Percentiles rank a stretch among this genome's conserved stretches.
phyloP scores from a whole-genome alignment of 352 stramenopile species.

The Phytophthora fragariaefolia region DNA sequence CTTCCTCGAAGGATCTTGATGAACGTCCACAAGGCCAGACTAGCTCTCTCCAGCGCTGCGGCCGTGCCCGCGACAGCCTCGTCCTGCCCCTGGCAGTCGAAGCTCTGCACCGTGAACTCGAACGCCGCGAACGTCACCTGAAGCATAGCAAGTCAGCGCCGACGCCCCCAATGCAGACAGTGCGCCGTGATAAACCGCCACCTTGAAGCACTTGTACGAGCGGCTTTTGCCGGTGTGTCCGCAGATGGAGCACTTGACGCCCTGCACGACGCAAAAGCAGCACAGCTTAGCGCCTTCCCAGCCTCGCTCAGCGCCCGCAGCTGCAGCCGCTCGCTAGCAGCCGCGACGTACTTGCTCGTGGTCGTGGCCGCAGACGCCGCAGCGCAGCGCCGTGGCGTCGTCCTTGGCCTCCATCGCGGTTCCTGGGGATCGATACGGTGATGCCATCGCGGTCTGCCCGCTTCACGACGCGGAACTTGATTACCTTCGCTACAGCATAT shows the following conservation, averaged over 20 bases:
- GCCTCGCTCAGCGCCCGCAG: conserved; percentile 4
- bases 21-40: conserved; percentile 57
- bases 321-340: background rate
- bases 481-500: background rate
- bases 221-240: conserved; percentile 75
- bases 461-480: no score
- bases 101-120: conserved; percentile 57
- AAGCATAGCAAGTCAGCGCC: background rate
- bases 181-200: conserved; percentile 17
- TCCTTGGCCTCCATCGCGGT: conserved; percentile 27
- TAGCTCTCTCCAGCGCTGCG: conserved; percentile 31
- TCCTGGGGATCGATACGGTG: background rate
- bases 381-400: conserved; percentile 15
- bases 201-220: conserved; percentile 63
- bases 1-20: conserved; percentile 53
- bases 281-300: conserved; percentile 2
- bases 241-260: conserved; percentile 64
- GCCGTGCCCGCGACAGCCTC: conserved; percentile 23
- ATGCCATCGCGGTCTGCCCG: background rate
- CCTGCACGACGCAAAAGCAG: conserved; percentile 33
- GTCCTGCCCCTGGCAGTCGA: conserved; percentile 55
- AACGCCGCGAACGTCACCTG: conserved; percentile 48
- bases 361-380: conserved; percentile 36
- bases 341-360: conserved; percentile 37
- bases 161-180: background rate